phyloP scores from a whole-genome alignment of 257 asterid species.

The Solanum commersonii region DNA sequence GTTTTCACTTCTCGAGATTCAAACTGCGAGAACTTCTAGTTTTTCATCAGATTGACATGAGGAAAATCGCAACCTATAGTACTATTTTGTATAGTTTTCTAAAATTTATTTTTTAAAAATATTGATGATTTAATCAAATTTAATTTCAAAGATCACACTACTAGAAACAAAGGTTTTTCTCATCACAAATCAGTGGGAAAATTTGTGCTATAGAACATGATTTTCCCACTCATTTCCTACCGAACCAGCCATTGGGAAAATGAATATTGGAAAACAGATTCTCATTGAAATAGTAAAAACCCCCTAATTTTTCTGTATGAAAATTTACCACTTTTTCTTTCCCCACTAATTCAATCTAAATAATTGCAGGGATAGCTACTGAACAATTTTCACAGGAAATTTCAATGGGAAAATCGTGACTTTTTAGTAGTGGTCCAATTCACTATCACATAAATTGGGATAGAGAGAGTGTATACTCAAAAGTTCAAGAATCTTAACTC shows the following conservation, averaged over 20 bases:
- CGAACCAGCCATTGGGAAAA: background rate
- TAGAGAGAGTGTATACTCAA: background rate
- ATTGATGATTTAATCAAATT: background rate
- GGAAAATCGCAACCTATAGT: background rate
- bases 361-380: background rate
- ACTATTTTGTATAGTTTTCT: background rate
- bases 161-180: background rate
- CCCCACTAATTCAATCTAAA: background rate
- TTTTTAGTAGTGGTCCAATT: background rate
- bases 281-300: background rate
- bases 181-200: background rate
- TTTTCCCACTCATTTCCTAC: background rate
- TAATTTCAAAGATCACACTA: background rate
- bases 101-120: background rate
- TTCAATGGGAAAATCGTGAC: background rate
- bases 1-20: background rate
- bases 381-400: too few relatives aligned
- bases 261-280: accelerated
- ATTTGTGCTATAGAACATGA: background rate
- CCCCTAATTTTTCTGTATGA: too few relatives aligned
- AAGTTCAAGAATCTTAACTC: background rate
- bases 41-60: background rate
- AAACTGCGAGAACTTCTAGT: background rate
- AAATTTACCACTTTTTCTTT: too few relatives aligned
- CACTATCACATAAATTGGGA: background rate